Conservation (phyloP, 441 rosid species). For the Theobroma grandiflorum region DNA sequence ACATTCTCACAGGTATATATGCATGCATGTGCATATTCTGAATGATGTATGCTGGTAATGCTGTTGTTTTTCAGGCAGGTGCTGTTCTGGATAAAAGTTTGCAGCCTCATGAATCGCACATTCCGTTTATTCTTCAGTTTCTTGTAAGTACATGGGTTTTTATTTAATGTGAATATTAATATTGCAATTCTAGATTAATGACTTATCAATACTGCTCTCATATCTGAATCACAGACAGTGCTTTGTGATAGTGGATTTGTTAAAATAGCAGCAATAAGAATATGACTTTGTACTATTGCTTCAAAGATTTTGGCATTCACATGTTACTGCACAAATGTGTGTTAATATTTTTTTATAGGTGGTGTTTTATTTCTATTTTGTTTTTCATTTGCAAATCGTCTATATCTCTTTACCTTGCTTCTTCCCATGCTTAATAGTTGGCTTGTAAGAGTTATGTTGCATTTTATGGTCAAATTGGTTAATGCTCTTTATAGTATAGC, state of each 20-base stretch:
- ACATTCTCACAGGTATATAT: neutral
- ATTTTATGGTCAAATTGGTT: slow-evolving; percentile 22
- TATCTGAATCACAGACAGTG: slow-evolving; percentile 8
- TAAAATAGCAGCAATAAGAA: slow-evolving; percentile 1
- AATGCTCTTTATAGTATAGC: neutral
- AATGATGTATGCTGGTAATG: neutral
- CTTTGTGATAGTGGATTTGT: slow-evolving; percentile 12
- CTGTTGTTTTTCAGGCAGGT: slow-evolving; percentile 64
- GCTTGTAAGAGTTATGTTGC: neutral
- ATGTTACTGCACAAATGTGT: neutral
- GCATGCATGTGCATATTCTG: neutral
- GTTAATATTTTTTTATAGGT: slow-evolving; percentile 10
- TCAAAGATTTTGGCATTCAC: slow-evolving; percentile 2
- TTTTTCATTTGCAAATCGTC: neutral
- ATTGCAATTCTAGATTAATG: neutral
- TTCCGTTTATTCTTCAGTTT: slow-evolving; percentile 94
- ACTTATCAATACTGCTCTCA: neutral
- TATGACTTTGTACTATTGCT: slow-evolving; percentile 6
- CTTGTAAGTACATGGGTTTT: slow-evolving; percentile 52
- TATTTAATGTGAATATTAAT: neutral
- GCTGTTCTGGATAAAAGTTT: slow-evolving; percentile 74
- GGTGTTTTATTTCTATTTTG: slow-evolving; percentile 14
- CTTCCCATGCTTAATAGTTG: neutral
- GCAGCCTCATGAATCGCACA: slow-evolving; percentile 97
- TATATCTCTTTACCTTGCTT: slow-evolving; percentile 3